A percentile compares a stretch with the other conserved stretches of the same genome.
Evolutionary conservation across 192 early-diverging fungal genomes (phyloP).

Genomic region (Rhizophagus clarus): DNA sequence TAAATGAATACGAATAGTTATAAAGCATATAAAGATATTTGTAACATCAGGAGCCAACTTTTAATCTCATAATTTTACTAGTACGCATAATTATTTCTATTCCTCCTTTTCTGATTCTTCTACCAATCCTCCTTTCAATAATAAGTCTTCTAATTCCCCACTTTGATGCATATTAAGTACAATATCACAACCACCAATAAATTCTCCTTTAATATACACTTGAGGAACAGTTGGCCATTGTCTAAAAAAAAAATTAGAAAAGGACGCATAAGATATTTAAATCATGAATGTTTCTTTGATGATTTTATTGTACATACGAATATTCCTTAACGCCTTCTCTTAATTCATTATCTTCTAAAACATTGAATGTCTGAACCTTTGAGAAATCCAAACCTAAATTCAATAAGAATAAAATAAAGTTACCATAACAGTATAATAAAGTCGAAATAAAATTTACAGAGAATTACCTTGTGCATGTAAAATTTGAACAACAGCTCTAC

Average conservation of each 20-base stretch:
- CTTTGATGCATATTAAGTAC: slow-evolving; percentile 84
- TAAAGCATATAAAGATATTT: too few relatives aligned
- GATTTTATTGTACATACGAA: slow-evolving; percentile 48
- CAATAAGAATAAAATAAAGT: slow-evolving; percentile 6
- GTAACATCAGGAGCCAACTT: too few relatives aligned
- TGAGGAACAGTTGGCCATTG: slow-evolving; percentile 96
- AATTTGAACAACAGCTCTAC: slow-evolving; percentile 90
- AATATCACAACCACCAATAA: slow-evolving; percentile 95
- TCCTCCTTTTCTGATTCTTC: not conserved
- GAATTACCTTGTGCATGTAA: slow-evolving; percentile 69
- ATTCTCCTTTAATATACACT: slow-evolving; percentile 94
- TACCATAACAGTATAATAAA: not conserved
- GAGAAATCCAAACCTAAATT: slow-evolving; percentile 65
- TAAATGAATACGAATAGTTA: too few relatives aligned
- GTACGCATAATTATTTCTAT: too few relatives aligned
- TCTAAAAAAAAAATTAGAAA: slow-evolving; percentile 39
- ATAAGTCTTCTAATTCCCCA: slow-evolving; percentile 83
- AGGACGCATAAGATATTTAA: too few relatives aligned
- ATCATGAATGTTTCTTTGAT: too few relatives aligned
- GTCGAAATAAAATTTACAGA: not conserved
- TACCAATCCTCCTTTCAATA: slow-evolving; percentile 72
- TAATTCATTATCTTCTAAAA: slow-evolving; percentile 88
- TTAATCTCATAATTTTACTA: not conserved
- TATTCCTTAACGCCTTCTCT: slow-evolving; percentile 95
- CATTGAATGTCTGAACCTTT: slow-evolving; percentile 74